Conservation (phyloP, 306 rosid genomes). For the Inga leiocalycina region DNA sequence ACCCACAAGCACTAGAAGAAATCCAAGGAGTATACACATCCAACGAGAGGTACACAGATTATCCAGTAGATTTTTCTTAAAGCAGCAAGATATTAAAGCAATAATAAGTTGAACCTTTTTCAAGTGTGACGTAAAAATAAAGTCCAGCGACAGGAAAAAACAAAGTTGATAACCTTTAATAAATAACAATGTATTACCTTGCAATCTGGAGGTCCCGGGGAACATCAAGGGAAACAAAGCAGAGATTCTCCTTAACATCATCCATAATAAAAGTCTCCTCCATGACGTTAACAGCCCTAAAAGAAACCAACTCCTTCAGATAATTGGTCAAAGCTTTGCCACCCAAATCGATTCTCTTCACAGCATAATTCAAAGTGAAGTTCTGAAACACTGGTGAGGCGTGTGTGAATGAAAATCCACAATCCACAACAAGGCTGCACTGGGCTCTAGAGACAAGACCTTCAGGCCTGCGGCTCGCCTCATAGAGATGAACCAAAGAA, state of each 20-base stretch:
- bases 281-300: constrained; percentile 83
- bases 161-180: not conserved
- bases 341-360: constrained; percentile 79
- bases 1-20: not conserved
- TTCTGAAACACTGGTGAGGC: constrained; percentile 90
- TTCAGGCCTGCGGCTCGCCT: constrained; percentile 68
- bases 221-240: constrained; percentile 82
- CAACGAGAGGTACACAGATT: not conserved
- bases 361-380: constrained; percentile 75
- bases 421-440: constrained; percentile 89
- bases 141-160: constrained; percentile 18
- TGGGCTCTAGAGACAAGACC: constrained; percentile 71
- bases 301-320: constrained; percentile 86
- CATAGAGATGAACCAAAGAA: constrained; percentile 78
- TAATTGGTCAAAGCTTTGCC: constrained; percentile 91
- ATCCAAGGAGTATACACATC: not conserved
- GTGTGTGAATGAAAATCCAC: constrained; percentile 91
- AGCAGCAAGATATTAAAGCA: not conserved
- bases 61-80: not conserved
- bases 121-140: not conserved
- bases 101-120: not conserved
- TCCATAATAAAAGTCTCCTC: constrained; percentile 88
- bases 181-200: constrained; percentile 39
- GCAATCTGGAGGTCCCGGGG: constrained; percentile 68
- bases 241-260: constrained; percentile 91